phyloP scores from a whole-genome alignment of 129 eudicot genomes.

The Deinandra increscens region DNA sequence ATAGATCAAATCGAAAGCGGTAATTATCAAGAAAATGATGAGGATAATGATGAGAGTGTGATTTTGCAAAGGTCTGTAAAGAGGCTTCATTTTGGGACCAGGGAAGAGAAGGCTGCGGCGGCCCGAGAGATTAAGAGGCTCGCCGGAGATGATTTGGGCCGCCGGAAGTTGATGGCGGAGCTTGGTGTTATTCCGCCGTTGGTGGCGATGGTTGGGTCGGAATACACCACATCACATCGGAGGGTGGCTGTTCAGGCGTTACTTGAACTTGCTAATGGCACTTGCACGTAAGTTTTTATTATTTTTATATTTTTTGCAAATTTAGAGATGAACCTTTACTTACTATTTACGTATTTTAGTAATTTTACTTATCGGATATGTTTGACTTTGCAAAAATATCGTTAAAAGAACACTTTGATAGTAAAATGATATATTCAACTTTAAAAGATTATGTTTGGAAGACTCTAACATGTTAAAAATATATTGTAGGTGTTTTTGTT shows the following conservation, averaged over 20 bases:
- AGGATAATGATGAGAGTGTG: slow-evolving; percentile 29
- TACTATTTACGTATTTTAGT: background rate
- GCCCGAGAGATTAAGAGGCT: slow-evolving; percentile 55
- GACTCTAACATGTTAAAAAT: no score
- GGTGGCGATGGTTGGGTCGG: slow-evolving; percentile 78
- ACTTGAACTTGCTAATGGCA: slow-evolving; percentile 64
- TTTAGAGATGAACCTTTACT: background rate
- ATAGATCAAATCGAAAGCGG: slow-evolving; percentile 14
- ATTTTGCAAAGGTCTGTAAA: slow-evolving; percentile 69
- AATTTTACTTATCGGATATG: no score
- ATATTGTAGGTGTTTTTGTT: no score
- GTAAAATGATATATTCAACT: no score
- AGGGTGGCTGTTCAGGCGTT: slow-evolving; percentile 70
- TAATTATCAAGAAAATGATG: slow-evolving; percentile 1
- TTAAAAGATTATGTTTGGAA: no score
- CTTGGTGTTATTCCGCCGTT: slow-evolving; percentile 91
- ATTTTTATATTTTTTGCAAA: background rate
- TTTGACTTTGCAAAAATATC: no score
- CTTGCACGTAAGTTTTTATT: slow-evolving; percentile 69
- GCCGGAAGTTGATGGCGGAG: slow-evolving; percentile 70
- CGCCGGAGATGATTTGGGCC: slow-evolving; percentile 48
- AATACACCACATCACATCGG: slow-evolving; percentile 36
- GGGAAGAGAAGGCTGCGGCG: slow-evolving; percentile 73
- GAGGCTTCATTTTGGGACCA: slow-evolving; percentile 79
- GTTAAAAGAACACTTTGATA: no score